phyloP scores from a whole-genome alignment of 2,329 filamentous ascomycete genomes.

The Microsporum ferrugineum region DNA sequence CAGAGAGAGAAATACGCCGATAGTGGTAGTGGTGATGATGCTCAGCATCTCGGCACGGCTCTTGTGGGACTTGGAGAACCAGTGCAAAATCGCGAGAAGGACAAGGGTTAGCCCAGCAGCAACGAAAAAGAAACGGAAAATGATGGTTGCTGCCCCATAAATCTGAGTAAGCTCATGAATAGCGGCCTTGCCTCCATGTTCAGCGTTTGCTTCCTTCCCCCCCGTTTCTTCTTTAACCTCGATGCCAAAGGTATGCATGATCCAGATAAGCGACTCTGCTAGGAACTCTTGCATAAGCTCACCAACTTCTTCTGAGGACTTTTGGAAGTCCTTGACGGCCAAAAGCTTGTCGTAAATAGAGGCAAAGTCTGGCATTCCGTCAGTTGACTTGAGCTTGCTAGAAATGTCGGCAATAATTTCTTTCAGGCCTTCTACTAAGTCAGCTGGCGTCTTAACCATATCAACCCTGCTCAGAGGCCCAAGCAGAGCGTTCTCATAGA shows the following conservation, averaged over 20 bases:
- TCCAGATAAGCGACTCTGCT: conserved; percentile 6
- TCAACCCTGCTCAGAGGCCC: neutral
- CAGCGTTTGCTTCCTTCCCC: neutral
- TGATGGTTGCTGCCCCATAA: neutral
- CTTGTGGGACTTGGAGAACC: conserved; percentile 18
- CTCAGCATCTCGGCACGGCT: conserved; percentile 14
- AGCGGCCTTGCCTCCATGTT: neutral
- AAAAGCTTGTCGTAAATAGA: conserved; percentile 8
- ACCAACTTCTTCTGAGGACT: neutral
- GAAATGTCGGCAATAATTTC: conserved; percentile 2
- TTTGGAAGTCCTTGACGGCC: neutral
- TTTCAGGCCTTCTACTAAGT: conserved; percentile 5
- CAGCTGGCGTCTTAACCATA: neutral
- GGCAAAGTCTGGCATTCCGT: conserved; percentile 8
- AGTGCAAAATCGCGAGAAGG: conserved; percentile 23
- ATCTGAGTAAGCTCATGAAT: neutral
- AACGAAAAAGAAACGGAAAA: conserved; percentile 29
- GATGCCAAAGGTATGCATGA: conserved; percentile 11
- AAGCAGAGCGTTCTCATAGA: conserved; percentile 10
- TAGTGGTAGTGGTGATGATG: conserved; percentile 8
- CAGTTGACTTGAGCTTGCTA: conserved; percentile 1
- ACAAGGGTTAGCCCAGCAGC: conserved; percentile 27
- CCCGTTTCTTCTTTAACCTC: neutral
- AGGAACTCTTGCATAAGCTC: conserved; percentile 4
- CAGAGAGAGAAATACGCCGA: conserved; percentile 9